Percentiles rank a stretch among this genome's conserved stretches.
phyloP scores from a whole-genome alignment of 768 basidiomycete genomes.

The Podaxis pistillaris region DNA sequence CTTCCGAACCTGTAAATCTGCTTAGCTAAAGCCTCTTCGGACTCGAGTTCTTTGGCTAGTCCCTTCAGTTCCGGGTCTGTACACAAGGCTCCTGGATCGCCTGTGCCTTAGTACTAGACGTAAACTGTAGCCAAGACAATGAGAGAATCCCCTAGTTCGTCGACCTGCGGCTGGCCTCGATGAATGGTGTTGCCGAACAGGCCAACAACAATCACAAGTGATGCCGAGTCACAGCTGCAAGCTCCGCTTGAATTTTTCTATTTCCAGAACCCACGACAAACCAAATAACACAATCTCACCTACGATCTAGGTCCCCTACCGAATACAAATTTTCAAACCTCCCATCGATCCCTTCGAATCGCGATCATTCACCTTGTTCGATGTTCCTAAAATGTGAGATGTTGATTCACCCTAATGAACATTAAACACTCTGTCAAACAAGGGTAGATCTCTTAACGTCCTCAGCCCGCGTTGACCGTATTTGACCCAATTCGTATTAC shows the following conservation, averaged over 20 bases:
- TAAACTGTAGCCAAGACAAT: background rate
- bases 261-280: conserved; percentile 19
- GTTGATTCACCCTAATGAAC: background rate
- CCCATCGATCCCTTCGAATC: background rate
- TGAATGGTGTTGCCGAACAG: conserved; percentile 15
- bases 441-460: conserved; percentile 12
- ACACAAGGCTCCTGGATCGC: conserved; percentile 1
- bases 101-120: conserved; percentile 5
- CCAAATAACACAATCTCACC: conserved; percentile 8
- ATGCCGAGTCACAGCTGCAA: conserved; percentile 30
- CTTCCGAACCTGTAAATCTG: conserved; percentile 36
- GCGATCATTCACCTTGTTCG: background rate
- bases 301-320: conserved; percentile 7
- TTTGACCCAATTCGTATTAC: conserved; percentile 12
- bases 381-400: conserved; percentile 8
- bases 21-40: conserved; percentile 36
- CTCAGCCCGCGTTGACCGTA: conserved; percentile 4
- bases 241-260: conserved; percentile 32
- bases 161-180: conserved; percentile 14
- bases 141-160: conserved; percentile 12
- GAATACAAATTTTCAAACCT: conserved; percentile 8
- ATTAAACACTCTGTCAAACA: background rate
- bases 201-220: conserved; percentile 14
- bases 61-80: conserved; percentile 2
- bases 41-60: conserved; percentile 16